Evolutionary conservation across 257 asterid genomes (phyloP).

Genomic region (Forsythia viridissima): DNA sequence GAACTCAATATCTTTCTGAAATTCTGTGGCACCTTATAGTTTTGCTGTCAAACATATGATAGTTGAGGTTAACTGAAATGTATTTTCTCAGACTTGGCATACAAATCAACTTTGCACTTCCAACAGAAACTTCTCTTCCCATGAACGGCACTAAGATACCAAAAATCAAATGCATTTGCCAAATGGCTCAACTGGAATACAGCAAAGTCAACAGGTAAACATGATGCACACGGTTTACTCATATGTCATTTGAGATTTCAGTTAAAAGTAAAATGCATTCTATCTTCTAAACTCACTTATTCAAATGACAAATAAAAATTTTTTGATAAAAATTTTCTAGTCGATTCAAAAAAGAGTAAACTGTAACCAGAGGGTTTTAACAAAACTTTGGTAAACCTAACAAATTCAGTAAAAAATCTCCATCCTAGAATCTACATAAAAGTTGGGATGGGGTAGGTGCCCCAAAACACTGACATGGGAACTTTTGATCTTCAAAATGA

Average conservation of each 20-base stretch:
- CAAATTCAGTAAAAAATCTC: background rate
- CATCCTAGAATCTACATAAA: background rate
- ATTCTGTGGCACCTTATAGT: slow-evolving; percentile 38
- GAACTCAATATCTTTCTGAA: slow-evolving; percentile 45
- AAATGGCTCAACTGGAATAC: background rate
- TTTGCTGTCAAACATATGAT: slow-evolving; percentile 41
- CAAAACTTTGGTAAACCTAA: background rate
- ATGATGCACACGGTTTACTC: background rate
- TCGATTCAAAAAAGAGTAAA: background rate
- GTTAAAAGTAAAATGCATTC: background rate
- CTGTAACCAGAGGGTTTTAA: background rate
- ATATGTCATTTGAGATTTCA: background rate
- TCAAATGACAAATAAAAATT: no score
- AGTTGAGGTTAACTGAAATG: background rate
- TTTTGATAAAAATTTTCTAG: no score
- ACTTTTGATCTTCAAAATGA: background rate
- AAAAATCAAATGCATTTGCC: background rate
- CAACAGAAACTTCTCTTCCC: background rate
- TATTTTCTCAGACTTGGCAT: slow-evolving; percentile 7
- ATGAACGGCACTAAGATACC: background rate
- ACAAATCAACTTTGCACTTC: background rate
- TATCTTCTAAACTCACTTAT: background rate
- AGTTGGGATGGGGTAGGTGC: slow-evolving; percentile 8
- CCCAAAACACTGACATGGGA: background rate
- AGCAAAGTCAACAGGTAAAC: background rate